Percentiles rank a stretch among this genome's conserved stretches.
These are phyloP conservation scores for Paecilomyces sp. DNA, from an alignment of 2,329 filamentous ascomycete genomes.

Conservation along the genomic window DNA sequence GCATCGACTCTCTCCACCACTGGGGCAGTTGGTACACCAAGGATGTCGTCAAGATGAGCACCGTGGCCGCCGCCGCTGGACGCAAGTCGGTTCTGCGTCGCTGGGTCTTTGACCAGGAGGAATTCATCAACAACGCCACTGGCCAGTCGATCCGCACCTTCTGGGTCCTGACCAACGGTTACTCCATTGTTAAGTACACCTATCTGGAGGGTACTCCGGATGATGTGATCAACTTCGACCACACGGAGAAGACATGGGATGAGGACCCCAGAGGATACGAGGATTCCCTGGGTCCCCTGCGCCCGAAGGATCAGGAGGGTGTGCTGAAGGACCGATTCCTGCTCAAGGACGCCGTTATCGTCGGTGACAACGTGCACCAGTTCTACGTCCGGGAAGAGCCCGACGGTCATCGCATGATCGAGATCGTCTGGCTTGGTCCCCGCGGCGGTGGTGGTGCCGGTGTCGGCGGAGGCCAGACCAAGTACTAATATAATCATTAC, in stretches of 20 bases:
- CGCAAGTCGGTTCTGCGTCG: constrained; percentile 36
- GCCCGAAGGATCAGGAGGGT: constrained; percentile 31
- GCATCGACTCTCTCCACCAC: constrained; percentile 38
- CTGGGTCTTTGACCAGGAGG: constrained; percentile 37
- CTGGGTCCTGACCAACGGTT: constrained; percentile 39
- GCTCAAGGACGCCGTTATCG: constrained; percentile 29
- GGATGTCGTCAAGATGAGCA: constrained; percentile 39
- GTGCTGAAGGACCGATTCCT: constrained; percentile 36
- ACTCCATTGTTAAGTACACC: constrained; percentile 37
- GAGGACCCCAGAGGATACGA: constrained; percentile 36
- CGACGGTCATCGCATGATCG: constrained; percentile 35
- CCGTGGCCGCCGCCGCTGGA: constrained; percentile 33
- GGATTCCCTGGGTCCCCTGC: constrained; percentile 31
- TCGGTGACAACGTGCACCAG: constrained; percentile 38
- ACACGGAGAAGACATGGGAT: constrained; percentile 38
- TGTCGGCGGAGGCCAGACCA: constrained; percentile 21
- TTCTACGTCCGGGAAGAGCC: constrained; percentile 34
- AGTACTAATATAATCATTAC: constrained; percentile 17
- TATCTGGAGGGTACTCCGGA: constrained; percentile 27
- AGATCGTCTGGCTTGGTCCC: constrained; percentile 37
- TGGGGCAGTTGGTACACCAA: constrained; percentile 39
- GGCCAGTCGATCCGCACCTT: constrained; percentile 30
- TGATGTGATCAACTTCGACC: constrained; percentile 36
- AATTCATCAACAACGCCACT: constrained; percentile 25
- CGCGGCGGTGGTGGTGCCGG: constrained; percentile 30